Evolutionary conservation across 2,329 filamentous ascomycete species (phyloP), one percentile per base, ranked within the genome.

Genomic region (Epicoccum sorghinum): DNA sequence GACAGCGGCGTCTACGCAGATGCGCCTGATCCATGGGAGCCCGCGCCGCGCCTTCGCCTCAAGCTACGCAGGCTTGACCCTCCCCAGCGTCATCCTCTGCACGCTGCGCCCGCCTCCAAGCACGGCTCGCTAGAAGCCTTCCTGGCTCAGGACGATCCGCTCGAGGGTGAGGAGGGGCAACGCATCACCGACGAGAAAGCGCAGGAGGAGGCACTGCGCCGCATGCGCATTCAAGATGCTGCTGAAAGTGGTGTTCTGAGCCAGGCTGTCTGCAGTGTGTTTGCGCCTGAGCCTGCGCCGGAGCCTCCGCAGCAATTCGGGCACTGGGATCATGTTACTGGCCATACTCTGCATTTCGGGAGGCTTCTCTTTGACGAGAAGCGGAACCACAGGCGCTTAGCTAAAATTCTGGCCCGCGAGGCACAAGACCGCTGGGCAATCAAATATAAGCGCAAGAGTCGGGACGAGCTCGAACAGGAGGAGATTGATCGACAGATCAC

Each of bases 271-370:
- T 93, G 90, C 69, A 88, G 87, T 2, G 77, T 88, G 23, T 95
- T 90, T 64, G 82, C 87, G 14, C 89, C 90, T 0, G 90, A 95
- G 59, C 80, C 86, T 10, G 82, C 83, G 55, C 87, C 90, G 52
- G 89, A 96, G 65, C 90, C 90, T 0, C 84, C 86, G 0, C 82
- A 84, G 47, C 91, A 95, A 67, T 98, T 91, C 80, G 87, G 89
- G n/a, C 92, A 96, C 63, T 84, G 86, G 68, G 93, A 98, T 68
- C 90, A 98, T 70, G 82, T 98, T 47, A 81, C 89, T 40, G 87
- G 88, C 41, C 93, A 96, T 57, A 88, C 89, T 54, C 70, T 88
- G 10, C 89, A 93, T 64, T 93, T 98, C 64, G 86, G 90, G 42
- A 89, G 87, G 65, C 80, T 98, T 32, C 85, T 98, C 77, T 76